A percentile compares a stretch with the other conserved stretches of the same genome.
Evolutionary conservation across 2,329 filamentous ascomycete species (phyloP).

Genomic region (Xylariales sp.): DNA sequence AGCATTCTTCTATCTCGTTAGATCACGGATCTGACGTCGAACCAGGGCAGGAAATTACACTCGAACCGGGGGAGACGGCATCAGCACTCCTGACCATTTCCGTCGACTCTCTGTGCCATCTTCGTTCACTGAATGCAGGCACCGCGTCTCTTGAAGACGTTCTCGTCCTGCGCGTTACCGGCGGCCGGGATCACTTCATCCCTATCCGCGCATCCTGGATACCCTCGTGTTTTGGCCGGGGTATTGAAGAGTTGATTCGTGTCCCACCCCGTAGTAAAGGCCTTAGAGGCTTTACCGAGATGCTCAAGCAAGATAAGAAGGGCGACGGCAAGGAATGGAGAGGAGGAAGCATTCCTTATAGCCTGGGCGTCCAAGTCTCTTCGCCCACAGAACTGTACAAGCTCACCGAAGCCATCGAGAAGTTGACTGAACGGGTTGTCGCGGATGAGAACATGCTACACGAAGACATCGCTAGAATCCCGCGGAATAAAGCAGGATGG

Average conservation of each 20-base stretch:
- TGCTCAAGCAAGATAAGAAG: slow-evolving; percentile 24
- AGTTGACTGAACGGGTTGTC: slow-evolving; percentile 48
- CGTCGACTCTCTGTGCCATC: slow-evolving; percentile 58
- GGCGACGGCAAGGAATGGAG: slow-evolving; percentile 13
- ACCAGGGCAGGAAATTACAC: slow-evolving; percentile 45
- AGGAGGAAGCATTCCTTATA: slow-evolving; percentile 47
- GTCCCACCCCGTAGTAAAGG: slow-evolving; percentile 71
- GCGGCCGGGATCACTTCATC: slow-evolving; percentile 88
- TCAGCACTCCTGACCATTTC: slow-evolving; percentile 64
- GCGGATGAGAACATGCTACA: slow-evolving; percentile 58
- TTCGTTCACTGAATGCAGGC: slow-evolving; percentile 68
- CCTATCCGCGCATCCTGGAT: slow-evolving; percentile 74
- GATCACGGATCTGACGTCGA: slow-evolving; percentile 29
- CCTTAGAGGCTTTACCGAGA: slow-evolving; percentile 49
- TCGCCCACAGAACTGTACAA: slow-evolving; percentile 86
- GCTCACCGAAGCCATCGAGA: slow-evolving; percentile 74
- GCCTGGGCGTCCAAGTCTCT: slow-evolving; percentile 63
- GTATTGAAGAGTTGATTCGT: slow-evolving; percentile 81
- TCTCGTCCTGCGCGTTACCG: slow-evolving; percentile 75
- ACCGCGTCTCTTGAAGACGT: slow-evolving; percentile 71
- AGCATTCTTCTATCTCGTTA: slow-evolving; percentile 11
- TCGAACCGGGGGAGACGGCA: slow-evolving; percentile 82
- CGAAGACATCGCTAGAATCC: slow-evolving; percentile 45
- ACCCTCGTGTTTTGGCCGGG: slow-evolving; percentile 76
- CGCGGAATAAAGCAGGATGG: slow-evolving; percentile 52